phyloP scores from a whole-genome alignment of 2,329 filamentous ascomycete species.

The Sporothrix inflata region DNA sequence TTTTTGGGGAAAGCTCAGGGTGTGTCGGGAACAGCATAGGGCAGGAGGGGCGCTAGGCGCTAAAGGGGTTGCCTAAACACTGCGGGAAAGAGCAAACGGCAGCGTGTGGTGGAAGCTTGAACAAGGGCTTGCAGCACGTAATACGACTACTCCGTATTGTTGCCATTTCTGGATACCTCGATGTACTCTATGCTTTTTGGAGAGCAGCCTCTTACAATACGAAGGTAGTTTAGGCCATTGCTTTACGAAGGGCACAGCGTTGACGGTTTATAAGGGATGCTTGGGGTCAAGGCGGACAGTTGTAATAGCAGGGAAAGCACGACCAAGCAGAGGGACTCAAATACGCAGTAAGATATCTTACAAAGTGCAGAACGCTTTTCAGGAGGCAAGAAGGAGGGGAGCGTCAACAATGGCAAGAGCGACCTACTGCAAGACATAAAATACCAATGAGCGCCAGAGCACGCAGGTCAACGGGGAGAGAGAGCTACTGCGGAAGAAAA shows the following conservation, averaged over 20 bases:
- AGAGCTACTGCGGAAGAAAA: slow-evolving; percentile 27
- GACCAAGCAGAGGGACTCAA: not conserved
- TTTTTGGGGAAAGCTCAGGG: slow-evolving; percentile 24
- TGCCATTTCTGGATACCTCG: not conserved
- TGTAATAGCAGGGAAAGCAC: not conserved
- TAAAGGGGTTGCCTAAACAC: slow-evolving; percentile 8
- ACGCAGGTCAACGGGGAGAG: not conserved
- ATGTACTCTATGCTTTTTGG: not conserved
- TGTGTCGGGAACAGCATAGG: slow-evolving; percentile 10
- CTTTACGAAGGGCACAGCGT: not conserved
- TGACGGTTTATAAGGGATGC: not conserved
- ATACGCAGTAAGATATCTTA: not conserved
- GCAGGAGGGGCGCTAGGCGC: slow-evolving; percentile 8
- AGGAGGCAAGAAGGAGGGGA: not conserved
- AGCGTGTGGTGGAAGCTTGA: not conserved
- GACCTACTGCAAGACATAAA: not conserved
- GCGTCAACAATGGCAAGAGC: not conserved
- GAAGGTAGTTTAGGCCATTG: not conserved
- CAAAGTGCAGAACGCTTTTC: not conserved
- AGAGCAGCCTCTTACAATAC: not conserved
- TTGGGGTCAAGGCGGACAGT: not conserved
- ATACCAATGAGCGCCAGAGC: not conserved
- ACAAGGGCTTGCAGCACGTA: not conserved
- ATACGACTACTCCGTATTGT: not conserved
- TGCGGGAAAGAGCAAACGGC: slow-evolving; percentile 2